Base-by-base conservation (phyloP, 2,329 filamentous ascomycete species). In the Coniochaeta sp. region DNA sequence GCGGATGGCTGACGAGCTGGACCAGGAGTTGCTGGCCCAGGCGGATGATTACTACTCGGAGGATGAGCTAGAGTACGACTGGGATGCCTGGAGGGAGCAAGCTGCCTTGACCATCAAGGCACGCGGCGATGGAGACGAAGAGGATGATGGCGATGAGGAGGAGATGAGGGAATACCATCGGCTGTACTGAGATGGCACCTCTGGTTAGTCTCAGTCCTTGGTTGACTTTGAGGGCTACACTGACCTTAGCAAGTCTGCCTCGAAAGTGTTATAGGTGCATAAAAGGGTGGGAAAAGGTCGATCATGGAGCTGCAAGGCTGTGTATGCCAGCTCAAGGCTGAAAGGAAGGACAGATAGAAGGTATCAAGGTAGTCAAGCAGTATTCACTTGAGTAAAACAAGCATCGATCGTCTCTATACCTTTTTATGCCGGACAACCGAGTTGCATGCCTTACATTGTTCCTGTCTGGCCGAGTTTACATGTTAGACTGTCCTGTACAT, bases 1-100 rank as follows among this genome's bases (percentile, higher is more conserved):
- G 31, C 67, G 68, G 7, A 62, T 70, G 36, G 55, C 62, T 0
- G 60, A 64, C 1, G 65, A 69, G 1, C 19, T 70, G 8, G 50
- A 52, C 26, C 24, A 52, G 12, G 47, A 58, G 28, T 38, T 38
- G 22, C 12, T 2, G 24, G n/a, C 50, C 3, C n/a, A 59, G 28
- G 38, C 36, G 12, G 47, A 57, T 1, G 40, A 58, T 16, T 55
- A 60, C 28, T 55, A 60, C 47, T 57, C 50, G 24, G 47, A 60
- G 31, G n/a, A 43, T 28, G 58, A 63, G 26, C 58, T 63, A 26
- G 33, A 58, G 19, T 58, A 58, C 34, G 52, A 60, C 38, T 60
- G 59, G 59, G 59, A 62, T 28, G 38, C 44, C 19, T 31, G 55
- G 22, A 52, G 59, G 24, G 54, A 57, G 33, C 52, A 12, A 22